Evolutionary conservation across 202 grass and related monocot species (phyloP).

Genomic region (Setaria viridis): DNA sequence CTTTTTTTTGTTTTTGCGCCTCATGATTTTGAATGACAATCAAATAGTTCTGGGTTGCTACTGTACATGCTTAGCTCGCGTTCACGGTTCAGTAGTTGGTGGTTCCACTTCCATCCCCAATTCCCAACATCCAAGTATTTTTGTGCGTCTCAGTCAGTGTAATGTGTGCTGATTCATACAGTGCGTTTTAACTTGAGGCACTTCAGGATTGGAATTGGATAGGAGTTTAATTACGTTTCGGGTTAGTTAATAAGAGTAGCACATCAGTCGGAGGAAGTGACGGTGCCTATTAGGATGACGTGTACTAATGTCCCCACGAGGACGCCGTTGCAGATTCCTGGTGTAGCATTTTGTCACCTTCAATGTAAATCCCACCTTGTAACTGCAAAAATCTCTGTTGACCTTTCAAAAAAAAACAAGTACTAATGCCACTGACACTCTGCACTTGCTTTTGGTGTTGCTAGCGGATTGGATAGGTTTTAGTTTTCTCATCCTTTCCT

Average conservation of each 20-base stretch:
- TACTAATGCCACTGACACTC: no score
- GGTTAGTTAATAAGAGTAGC: neutral
- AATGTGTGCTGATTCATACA: neutral
- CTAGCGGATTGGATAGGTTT: neutral
- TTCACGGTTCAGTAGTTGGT: neutral
- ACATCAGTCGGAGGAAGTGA: neutral
- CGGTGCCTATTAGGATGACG: neutral
- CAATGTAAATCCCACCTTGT: no score
- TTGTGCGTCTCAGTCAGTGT: neutral
- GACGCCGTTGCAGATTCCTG: no score
- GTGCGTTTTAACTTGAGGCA: neutral
- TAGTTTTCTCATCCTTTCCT: neutral
- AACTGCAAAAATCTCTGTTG: no score
- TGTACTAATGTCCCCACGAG: no score
- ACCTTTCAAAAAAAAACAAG: no score
- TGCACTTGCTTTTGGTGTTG: neutral
- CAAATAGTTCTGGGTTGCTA: constrained; percentile 4
- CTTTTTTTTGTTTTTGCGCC: neutral
- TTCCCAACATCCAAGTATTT: neutral
- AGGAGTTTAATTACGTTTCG: neutral
- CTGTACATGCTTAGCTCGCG: neutral
- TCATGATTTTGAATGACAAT: neutral
- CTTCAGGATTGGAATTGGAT: neutral
- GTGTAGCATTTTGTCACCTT: no score
- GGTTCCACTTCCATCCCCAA: no score